phyloP scores from a whole-genome alignment of 78 protist species.

The Dictyostelium firmibasis region DNA sequence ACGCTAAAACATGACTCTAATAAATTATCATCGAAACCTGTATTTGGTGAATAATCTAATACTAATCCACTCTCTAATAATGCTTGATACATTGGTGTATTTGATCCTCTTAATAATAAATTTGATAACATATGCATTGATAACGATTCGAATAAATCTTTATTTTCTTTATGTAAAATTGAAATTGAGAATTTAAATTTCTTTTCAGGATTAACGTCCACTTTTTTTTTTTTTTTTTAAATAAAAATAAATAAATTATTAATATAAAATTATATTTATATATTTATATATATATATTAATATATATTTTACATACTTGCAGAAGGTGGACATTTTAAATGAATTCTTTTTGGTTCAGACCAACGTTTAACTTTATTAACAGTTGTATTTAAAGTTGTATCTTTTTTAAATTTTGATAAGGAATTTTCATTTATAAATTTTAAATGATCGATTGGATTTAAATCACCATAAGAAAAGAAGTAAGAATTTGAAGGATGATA shows the following conservation, averaged over 20 bases:
- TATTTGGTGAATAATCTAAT: conserved; percentile 56
- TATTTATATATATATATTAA: not conserved
- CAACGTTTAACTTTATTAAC: conserved; percentile 51
- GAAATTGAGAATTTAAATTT: conserved; percentile 29
- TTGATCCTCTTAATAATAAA: conserved; percentile 45
- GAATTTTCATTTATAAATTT: conserved; percentile 12
- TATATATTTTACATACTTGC: conserved; percentile 67
- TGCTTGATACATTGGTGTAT: conserved; percentile 77
- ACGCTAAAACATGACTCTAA: conserved; percentile 8
- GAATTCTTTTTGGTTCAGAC: conserved; percentile 25
- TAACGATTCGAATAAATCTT: conserved; percentile 17
- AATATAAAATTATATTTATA: not conserved
- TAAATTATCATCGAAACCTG: conserved; percentile 62
- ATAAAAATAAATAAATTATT: not conserved
- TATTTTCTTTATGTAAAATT: conserved; percentile 28
- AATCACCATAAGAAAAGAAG: conserved; percentile 76
- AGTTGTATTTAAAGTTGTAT: not conserved
- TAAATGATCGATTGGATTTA: conserved; percentile 1
- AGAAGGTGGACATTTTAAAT: conserved; percentile 68
- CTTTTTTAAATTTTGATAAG: conserved; percentile 2
- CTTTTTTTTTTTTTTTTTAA: too few species aligned
- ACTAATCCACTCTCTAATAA: conserved; percentile 49
- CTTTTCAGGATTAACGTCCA: conserved; percentile 58
- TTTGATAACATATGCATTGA: conserved; percentile 20
- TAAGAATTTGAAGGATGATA: conserved; percentile 82